phyloP scores from a whole-genome alignment of 139 green algal genomes.

The Pleodorina starrii region DNA sequence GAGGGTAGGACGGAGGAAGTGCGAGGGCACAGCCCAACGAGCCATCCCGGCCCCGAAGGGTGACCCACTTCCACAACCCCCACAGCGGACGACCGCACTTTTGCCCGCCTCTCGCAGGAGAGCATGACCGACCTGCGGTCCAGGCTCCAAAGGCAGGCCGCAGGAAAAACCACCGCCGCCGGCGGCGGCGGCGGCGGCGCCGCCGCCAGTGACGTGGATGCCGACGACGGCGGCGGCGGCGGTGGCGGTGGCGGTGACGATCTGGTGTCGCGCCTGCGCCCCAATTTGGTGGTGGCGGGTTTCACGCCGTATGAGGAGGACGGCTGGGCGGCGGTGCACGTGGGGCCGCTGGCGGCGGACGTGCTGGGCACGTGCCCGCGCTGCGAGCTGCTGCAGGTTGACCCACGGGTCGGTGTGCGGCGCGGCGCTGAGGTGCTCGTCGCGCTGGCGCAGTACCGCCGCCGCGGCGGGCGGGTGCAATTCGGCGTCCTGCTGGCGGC shows the following conservation, averaged over 20 bases:
- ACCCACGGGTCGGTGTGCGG: conserved; percentile 51
- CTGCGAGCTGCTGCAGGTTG: conserved; percentile 68
- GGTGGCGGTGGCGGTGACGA: not conserved
- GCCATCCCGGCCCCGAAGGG: too few relatives aligned
- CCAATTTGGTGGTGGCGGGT: conserved; percentile 80
- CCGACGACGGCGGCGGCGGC: too few relatives aligned
- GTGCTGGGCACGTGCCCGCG: conserved; percentile 64
- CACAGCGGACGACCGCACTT: too few relatives aligned
- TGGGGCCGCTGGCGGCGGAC: conserved; percentile 8
- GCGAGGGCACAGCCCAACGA: too few relatives aligned
- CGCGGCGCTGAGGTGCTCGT: conserved; percentile 52
- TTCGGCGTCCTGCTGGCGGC: conserved; percentile 59
- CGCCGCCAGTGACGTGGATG: not conserved
- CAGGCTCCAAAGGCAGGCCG: too few relatives aligned
- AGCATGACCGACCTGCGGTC: too few relatives aligned
- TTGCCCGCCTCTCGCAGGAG: too few relatives aligned
- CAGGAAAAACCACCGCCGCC: too few relatives aligned
- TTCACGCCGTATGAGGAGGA: conserved; percentile 77
- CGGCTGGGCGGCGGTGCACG: conserved; percentile 60
- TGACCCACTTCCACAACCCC: too few relatives aligned
- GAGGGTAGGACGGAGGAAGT: too few relatives aligned
- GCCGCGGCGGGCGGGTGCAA: conserved; percentile 58
- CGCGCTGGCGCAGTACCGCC: conserved; percentile 65
- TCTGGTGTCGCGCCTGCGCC: conserved; percentile 66
- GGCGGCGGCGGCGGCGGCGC: not conserved